Base-by-base conservation (phyloP, 176 grass and related monocot species). In the Rhynchospora pubera region DNA sequence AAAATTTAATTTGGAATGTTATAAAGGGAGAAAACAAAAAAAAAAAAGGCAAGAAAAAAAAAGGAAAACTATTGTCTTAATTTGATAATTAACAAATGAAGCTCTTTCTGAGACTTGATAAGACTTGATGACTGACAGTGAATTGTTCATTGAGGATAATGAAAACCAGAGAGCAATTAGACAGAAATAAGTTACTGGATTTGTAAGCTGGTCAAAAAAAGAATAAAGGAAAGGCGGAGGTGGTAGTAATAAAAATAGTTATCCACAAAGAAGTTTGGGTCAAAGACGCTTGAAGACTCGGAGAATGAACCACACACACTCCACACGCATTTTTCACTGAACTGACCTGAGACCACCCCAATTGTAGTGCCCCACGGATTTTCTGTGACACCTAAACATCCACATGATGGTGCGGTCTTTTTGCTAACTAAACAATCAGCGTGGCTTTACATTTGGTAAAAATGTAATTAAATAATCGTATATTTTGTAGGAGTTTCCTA, bases 241-340 rank as follows among this genome's bases (percentile, higher is more conserved):
- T 64, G 57, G 34, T 34, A 65, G 44, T 66, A 82, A 63, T 64
- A 82, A 82, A 66, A 82, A 82, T 82, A 65, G n/a, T 82, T 28
- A 46, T 50, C 45, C 12, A 45, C 48, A 84, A 80, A 92, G 78
- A 85, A 79, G 57, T 85, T 91, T 42, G 71, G 62, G 88, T 93
- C 91, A 89, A 96, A 93, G 82, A 93, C 91, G 90, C 68, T 83
- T 88, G n/a, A 14, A 42, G 83, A 85, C 83, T 78, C 4, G 11
- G 11, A 66, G 32, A 78, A 77, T 70, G 11, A 7, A 22, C 45
- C 8, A 47, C n/a, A n/a, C n/a, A n/a, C n/a, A n/a, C n/a, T n/a
- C n/a, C n/a, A n/a, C 21, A 50, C 83, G 21, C 58, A 21, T 69
- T 85, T 71, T 60, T 61, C 78, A 81, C n/a, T 81, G 59, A 81